Conservation (phyloP, 2,329 filamentous ascomycete genomes). For the Didymosphaeria variabile region DNA sequence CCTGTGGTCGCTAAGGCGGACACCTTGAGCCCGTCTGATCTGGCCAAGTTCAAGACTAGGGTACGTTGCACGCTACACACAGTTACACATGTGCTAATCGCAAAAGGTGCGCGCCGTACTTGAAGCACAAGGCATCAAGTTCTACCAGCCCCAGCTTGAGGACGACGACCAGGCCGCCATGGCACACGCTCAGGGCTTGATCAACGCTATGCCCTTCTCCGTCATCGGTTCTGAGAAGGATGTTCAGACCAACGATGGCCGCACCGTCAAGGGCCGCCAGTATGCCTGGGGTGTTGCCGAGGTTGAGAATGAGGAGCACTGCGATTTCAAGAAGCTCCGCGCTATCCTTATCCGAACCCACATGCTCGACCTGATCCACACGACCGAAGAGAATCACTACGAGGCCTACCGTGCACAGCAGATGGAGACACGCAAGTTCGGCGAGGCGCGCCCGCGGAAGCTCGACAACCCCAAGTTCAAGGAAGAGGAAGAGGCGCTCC, state of each 20-base stretch:
- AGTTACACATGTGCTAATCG: slow-evolving; percentile 23
- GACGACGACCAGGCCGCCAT: slow-evolving; percentile 98
- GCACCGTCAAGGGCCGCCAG: slow-evolving; percentile 98
- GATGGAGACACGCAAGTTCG: slow-evolving; percentile 99
- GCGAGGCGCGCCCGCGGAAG: slow-evolving; percentile 95
- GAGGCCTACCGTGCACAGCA: slow-evolving; percentile 98
- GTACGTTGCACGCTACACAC: slow-evolving; percentile 62
- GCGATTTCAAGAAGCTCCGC: slow-evolving; percentile 99
- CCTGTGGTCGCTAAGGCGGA: slow-evolving; percentile 99
- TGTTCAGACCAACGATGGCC: slow-evolving; percentile 93
- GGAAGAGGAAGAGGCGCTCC: slow-evolving; percentile 97
- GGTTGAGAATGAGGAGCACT: slow-evolving; percentile 99
- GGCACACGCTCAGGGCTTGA: slow-evolving; percentile 91
- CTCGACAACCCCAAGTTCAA: slow-evolving; percentile 99
- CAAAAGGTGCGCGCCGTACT: slow-evolving; percentile 89
- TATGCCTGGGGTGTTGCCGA: slow-evolving; percentile 99
- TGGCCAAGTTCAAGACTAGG: slow-evolving; percentile 93
- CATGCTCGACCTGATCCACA: slow-evolving; percentile 99
- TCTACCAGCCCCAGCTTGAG: slow-evolving; percentile 97
- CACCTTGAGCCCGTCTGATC: slow-evolving; percentile 90
- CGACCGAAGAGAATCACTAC: slow-evolving; percentile 98
- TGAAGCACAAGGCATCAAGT: slow-evolving; percentile 99
- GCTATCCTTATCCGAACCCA: slow-evolving; percentile 98
- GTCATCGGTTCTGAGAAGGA: slow-evolving; percentile 99
- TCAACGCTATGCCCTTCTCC: slow-evolving; percentile 97